Evolutionary conservation across 352 stramenopile species (phyloP), one percentile per base, ranked within the genome.

Genomic region (Phytopythium aichiense): DNA sequence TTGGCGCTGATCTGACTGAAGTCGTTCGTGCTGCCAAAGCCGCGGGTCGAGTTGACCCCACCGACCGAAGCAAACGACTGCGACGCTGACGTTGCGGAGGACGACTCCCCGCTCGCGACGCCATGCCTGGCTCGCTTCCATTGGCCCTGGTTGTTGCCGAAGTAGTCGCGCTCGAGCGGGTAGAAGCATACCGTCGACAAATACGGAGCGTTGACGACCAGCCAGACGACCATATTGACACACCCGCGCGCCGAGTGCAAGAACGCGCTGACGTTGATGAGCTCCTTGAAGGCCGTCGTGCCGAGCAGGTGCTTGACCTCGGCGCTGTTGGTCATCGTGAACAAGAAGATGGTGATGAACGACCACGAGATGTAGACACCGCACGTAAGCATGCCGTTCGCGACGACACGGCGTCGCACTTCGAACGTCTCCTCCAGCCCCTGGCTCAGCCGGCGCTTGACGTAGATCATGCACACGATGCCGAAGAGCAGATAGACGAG

Each of bases 171-270:
- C 35, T 60, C 23, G n/a, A 22, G 4, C 11, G 62, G 71, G 56
- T 61, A 87, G n/a, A 63, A 48, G 58, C 63, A 77, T 18, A 64
- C 48, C 9, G 73, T 71, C 38, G 75, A 70, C 31, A 95, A 64
- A 52, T 83, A 82, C 2, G 74, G 65, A 11, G 64, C 73, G 61
- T 96, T 96, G 33, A 93, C 84, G 18, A 93, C 79, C 48, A 90
- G 72, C 87, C 87, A 96, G 25, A 96, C 87, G 40, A 96, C 83
- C 45, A 96, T 80, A 59, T 94, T 94, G 25, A 94, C 72, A n/a
- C 71, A 78, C 1, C 87, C 85, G 22, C 87, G 74, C 11, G 87
- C 88, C 11, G 84, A 72, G 61, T 95, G 87, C 31, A 91, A 54
- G 60, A 95, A 95, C 12, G 87, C 87, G 49, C 81, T 87, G 49